Evolutionary conservation across 2,329 filamentous ascomycete genomes (phyloP), one percentile per base, ranked within the genome.

Genomic region (Sporothrix curviconia): DNA sequence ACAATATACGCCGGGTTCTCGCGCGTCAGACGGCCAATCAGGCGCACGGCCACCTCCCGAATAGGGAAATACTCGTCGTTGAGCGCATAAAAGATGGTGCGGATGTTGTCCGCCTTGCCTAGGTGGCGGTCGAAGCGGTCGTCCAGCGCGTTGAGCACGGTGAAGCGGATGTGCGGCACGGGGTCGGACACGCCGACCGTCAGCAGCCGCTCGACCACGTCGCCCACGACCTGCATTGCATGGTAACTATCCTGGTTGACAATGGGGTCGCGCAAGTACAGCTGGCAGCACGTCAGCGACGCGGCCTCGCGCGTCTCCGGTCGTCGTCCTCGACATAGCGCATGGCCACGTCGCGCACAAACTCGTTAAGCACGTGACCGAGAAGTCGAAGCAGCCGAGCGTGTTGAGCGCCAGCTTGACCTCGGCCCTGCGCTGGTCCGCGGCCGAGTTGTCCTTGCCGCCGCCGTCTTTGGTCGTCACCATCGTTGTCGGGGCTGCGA

Each of bases 301-400:
- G 94, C 92, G 15, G 94, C 94, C 71, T 96, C 92, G 59, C 94
- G 85, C 52, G 96, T 96, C 63, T 95, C 89, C 0, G 81, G 65
- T 96, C 95, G 64, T 97, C 92, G 62, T 95, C 94, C 65, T 99
- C 92, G 42, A 99, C 92, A 66, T 96, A 99, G 70, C 92, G 94
- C 68, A 99, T 95, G 4, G 95, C 94, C 51, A 99, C 94, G 68
- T 99, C 94, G 24, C 94, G 89, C 28, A 99, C 94, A 65, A 99
- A 99, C 69, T 99, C 95, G 66, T 99, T 99, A 15, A 99, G 76
- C 15, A 96, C 88, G 67, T 97, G 91, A 2, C 90, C 56, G 81
- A 86, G 67, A 99, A 99, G 70, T 99, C 94, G 66, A 99, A 99
- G 68, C 91, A 96, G n/a, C 94, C 95, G 0, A 99, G 78, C 0